Evolutionary conservation across 371 early-diverging fungal species (phyloP).

Genomic region (Chytridium lagenaria): DNA sequence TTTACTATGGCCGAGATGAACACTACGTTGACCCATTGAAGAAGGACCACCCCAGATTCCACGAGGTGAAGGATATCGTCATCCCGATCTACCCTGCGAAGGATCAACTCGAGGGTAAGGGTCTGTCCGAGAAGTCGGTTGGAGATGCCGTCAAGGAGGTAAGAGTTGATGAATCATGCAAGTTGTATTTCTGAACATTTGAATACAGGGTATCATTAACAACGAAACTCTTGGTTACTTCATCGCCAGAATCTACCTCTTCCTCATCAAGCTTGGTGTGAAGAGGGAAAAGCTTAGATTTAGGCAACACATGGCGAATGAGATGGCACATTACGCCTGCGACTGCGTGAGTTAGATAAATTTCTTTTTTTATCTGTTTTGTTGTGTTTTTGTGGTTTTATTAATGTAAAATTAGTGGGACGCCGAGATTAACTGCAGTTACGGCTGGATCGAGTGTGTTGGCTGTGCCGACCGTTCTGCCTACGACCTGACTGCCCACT

Average conservation of each 20-base stretch:
- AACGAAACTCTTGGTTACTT: constrained; percentile 99
- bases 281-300: constrained; percentile 89
- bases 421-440: constrained; percentile 92
- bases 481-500: constrained; percentile 96
- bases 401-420: constrained; percentile 75
- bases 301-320: constrained; percentile 99
- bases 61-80: constrained; percentile 77
- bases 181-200: neutral
- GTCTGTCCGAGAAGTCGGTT: constrained; percentile 75
- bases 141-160: constrained; percentile 92
- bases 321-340: constrained; percentile 99
- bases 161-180: neutral
- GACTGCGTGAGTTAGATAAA: constrained; percentile 81
- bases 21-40: constrained; percentile 97
- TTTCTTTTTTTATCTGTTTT: constrained; percentile 33
- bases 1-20: constrained; percentile 99
- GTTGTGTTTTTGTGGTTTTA: neutral
- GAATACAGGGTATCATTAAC: constrained; percentile 77
- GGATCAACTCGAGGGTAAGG: constrained; percentile 80
- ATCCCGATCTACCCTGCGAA: constrained; percentile 81
- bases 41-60: constrained; percentile 94
- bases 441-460: constrained; percentile 99
- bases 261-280: constrained; percentile 95
- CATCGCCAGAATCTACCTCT: constrained; percentile 93
- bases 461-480: constrained; percentile 99